phyloP scores from a whole-genome alignment of 129 eudicot species.

The Escallonia rubra region DNA sequence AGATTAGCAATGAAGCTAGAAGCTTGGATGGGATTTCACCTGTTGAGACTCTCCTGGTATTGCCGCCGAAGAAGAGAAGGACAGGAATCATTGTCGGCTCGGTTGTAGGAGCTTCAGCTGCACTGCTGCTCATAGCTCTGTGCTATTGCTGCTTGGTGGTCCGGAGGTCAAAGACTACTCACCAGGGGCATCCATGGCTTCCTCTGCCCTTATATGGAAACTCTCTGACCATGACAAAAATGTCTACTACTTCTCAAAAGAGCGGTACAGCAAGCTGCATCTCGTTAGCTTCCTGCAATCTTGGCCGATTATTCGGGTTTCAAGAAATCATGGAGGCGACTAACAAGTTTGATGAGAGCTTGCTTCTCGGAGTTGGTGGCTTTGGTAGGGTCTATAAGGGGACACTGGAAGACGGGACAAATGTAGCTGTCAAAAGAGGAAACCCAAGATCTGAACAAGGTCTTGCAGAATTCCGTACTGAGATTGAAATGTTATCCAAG shows the following conservation, averaged over 20 bases:
- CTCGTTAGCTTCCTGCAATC: slow-evolving; percentile 68
- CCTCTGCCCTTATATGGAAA: slow-evolving; percentile 82
- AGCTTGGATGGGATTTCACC: slow-evolving; percentile 64
- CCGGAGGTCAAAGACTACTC: slow-evolving; percentile 48
- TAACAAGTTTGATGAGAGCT: slow-evolving; percentile 73
- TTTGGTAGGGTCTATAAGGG: slow-evolving; percentile 97
- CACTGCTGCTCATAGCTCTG: slow-evolving; percentile 38
- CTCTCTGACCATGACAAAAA: slow-evolving; percentile 71
- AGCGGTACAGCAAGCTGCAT: slow-evolving; percentile 86
- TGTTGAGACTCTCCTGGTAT: slow-evolving; percentile 44
- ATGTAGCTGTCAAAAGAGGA: slow-evolving; percentile 87
- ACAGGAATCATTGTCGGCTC: slow-evolving; percentile 43
- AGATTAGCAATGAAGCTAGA: slow-evolving; percentile 80
- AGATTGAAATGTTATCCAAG: slow-evolving; percentile 95
- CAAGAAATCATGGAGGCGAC: slow-evolving; percentile 95
- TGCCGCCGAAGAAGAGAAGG: slow-evolving; percentile 31
- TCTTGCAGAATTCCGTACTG: slow-evolving; percentile 83
- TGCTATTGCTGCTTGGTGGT: slow-evolving; percentile 52
- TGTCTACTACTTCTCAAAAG: slow-evolving; percentile 59
- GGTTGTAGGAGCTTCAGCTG: slow-evolving; percentile 49
- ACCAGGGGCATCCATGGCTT: slow-evolving; percentile 69
- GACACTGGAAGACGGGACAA: slow-evolving; percentile 84
- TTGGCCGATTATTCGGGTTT: slow-evolving; percentile 71
- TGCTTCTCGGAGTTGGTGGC: slow-evolving; percentile 94
- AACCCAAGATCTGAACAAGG: slow-evolving; percentile 97